These are phyloP conservation scores for Oxyria digyna DNA, from an alignment of 148 eudicot genomes.

Conservation along the genomic window DNA sequence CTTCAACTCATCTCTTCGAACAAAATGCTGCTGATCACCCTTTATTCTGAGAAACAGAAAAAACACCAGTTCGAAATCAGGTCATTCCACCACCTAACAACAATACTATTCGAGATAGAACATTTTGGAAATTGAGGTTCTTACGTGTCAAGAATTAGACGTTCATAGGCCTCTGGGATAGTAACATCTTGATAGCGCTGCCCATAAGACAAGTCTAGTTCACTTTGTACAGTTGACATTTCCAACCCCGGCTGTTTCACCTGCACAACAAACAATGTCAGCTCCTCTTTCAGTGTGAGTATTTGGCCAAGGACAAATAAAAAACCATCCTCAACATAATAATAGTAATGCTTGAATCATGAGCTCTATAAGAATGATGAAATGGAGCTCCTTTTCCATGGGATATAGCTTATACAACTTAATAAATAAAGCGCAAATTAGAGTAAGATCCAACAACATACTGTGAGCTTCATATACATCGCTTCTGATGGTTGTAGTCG, in stretches of 20 bases:
- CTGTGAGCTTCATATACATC: slow-evolving; percentile 96
- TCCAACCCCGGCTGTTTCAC: slow-evolving; percentile 77
- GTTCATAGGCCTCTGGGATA: slow-evolving; percentile 89
- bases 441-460: slow-evolving; percentile 13
- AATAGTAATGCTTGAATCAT: too few relatives aligned
- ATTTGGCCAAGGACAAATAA: too few relatives aligned
- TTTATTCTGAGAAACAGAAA: slow-evolving; percentile 45
- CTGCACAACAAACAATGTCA: slow-evolving; percentile 19
- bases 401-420: not conserved
- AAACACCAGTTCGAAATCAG: not conserved
- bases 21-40: slow-evolving; percentile 96
- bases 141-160: slow-evolving; percentile 86
- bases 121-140: slow-evolving; percentile 8
- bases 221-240: slow-evolving; percentile 72
- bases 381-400: too few relatives aligned
- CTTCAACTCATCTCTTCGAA: slow-evolving; percentile 88
- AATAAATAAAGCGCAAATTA: not conserved
- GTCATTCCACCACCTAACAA: not conserved
- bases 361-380: too few relatives aligned
- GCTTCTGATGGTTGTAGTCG: slow-evolving; percentile 92
- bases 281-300: not conserved
- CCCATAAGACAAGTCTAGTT: slow-evolving; percentile 66
- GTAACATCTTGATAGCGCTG: slow-evolving; percentile 67
- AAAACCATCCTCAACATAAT: too few relatives aligned
- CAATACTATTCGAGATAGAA: not conserved